Evolutionary conservation across 805 yeast species (phyloP).

Genomic region (Alloascoidea africana): DNA sequence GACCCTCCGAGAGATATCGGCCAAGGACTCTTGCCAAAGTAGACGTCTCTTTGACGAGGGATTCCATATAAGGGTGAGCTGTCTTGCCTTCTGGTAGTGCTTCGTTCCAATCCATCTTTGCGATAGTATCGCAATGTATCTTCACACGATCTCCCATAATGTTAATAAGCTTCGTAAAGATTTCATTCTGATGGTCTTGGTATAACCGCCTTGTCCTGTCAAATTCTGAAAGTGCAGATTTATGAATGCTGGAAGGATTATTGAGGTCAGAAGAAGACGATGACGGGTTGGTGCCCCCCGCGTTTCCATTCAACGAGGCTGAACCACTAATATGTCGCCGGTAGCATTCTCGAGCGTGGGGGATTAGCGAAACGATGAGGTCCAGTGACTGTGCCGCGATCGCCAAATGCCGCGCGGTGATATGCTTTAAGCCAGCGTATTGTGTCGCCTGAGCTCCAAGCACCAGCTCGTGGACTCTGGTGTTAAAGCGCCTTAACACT

Average conservation of each 20-base stretch:
- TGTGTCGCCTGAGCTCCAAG: constrained; percentile 64
- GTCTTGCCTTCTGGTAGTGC: constrained; percentile 26
- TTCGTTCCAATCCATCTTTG: constrained; percentile 33
- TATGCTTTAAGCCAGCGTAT: constrained; percentile 60
- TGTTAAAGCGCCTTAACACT: constrained; percentile 34
- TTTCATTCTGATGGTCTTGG: constrained; percentile 47
- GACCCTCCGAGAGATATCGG: constrained; percentile 37
- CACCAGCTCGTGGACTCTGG: constrained; percentile 42
- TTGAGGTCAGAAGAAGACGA: constrained; percentile 4
- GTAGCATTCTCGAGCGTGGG: constrained; percentile 18
- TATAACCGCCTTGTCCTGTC: constrained; percentile 25
- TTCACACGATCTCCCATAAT: constrained; percentile 53
- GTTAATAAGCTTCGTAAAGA: constrained; percentile 47
- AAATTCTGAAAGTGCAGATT: constrained; percentile 17
- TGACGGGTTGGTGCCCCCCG: constrained; percentile 6
- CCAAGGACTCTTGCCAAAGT: constrained; percentile 46
- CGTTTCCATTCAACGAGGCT: constrained; percentile 4
- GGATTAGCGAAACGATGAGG: constrained; percentile 24
- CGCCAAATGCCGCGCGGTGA: constrained; percentile 58
- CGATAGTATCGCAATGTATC: constrained; percentile 32
- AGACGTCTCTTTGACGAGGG: constrained; percentile 48
- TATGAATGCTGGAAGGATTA: constrained; percentile 16
- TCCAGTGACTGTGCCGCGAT: constrained; percentile 53
- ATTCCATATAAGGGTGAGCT: constrained; percentile 50
- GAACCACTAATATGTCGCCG: constrained; percentile 13